Evolutionary conservation across 1,284 basidiomycete species (phyloP).

Genomic region (Ustilago cynodontis): DNA sequence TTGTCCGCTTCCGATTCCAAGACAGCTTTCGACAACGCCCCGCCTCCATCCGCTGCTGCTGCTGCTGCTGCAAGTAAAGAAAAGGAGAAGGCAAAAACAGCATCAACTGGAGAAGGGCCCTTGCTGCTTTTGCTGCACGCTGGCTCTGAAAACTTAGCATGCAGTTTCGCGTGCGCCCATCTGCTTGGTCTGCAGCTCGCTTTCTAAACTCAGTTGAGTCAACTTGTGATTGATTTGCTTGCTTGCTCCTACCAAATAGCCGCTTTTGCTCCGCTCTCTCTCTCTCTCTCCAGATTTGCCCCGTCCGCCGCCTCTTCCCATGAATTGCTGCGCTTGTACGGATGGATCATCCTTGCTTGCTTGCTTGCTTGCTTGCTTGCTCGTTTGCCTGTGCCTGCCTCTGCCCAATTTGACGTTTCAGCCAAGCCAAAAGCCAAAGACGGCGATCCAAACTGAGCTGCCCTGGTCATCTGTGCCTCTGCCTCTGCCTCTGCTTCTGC

Average conservation of each 20-base stretch:
- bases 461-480: background rate
- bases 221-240: background rate
- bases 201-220: background rate
- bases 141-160: background rate
- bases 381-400: too few species aligned
- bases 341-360: conserved; percentile 1
- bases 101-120: too few species aligned
- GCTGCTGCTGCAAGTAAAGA: too few species aligned
- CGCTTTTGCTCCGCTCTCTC: background rate
- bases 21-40: conserved; percentile 2
- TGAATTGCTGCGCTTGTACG: background rate
- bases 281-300: conserved; percentile 5
- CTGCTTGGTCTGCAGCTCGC: background rate
- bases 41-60: conserved; percentile 1
- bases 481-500: background rate
- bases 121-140: too few species aligned
- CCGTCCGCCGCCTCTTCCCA: background rate
- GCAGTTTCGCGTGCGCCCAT: conserved; percentile 2
- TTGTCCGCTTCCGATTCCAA: conserved; percentile 8
- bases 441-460: conserved; percentile 5
- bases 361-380: background rate
- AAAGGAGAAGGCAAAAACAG: too few species aligned
- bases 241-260: conserved; percentile 5
- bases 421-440: background rate
- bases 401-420: background rate